phyloP scores from a whole-genome alignment of 2,329 filamentous ascomycete genomes.

The Ophiostoma fasciatum region DNA sequence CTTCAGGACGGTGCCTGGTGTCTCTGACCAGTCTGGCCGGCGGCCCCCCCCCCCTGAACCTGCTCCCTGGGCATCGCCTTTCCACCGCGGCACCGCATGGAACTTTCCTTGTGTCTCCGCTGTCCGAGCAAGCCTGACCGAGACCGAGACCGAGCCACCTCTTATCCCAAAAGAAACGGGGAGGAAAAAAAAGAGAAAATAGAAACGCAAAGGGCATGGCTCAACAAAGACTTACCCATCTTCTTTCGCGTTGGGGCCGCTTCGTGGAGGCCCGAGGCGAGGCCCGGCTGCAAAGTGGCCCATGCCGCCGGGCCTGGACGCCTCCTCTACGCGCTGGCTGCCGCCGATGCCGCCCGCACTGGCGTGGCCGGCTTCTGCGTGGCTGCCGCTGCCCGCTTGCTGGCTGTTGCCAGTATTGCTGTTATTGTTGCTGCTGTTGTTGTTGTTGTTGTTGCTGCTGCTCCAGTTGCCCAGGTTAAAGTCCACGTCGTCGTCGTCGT shows the following conservation, averaged over 20 bases:
- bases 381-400: constrained; percentile 8
- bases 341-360: constrained; percentile 5
- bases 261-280: constrained; percentile 13
- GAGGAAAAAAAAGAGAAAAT: not conserved
- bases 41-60: too few relatives aligned
- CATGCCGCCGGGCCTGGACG: constrained; percentile 15
- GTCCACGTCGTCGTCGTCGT: constrained; percentile 39
- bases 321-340: constrained; percentile 16
- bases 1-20: too few relatives aligned
- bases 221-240: constrained; percentile 57
- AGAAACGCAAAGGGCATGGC: not conserved
- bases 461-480: constrained; percentile 33
- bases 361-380: constrained; percentile 8
- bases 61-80: not conserved
- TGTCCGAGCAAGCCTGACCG: not conserved
- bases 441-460: constrained; percentile 15
- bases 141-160: not conserved
- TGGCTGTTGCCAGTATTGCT: constrained; percentile 17
- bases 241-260: constrained; percentile 63
- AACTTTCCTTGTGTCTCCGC: not conserved
- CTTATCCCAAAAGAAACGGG: not conserved
- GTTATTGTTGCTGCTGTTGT: constrained; percentile 16
- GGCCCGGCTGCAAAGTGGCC: not conserved
- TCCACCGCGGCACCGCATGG: not conserved
- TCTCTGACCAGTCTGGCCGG: too few relatives aligned